These are phyloP conservation scores for Saccharomyces mikatae DNA, from an alignment of 805 yeast species.

Conservation along the genomic window DNA sequence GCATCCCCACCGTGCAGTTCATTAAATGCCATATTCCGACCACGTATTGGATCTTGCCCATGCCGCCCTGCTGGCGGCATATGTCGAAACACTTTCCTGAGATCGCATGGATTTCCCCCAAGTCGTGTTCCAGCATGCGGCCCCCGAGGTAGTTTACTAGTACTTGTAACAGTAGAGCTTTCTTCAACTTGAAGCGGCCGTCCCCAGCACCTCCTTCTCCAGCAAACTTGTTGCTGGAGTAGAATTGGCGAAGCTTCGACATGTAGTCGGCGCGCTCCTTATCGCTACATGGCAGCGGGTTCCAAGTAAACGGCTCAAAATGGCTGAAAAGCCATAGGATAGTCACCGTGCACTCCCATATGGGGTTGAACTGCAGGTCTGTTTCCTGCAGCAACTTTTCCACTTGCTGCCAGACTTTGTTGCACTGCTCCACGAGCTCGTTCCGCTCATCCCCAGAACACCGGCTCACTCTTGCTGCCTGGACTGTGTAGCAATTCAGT, in stretches of 20 bases:
- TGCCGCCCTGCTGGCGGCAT: constrained; percentile 17
- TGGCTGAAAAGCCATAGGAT: constrained; percentile 26
- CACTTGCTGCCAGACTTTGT: constrained; percentile 16
- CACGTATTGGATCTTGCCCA: constrained; percentile 18
- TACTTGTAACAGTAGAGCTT: constrained; percentile 19
- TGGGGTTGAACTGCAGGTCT: constrained; percentile 13
- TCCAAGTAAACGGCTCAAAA: constrained; percentile 26
- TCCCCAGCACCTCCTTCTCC: not conserved
- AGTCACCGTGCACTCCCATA: constrained; percentile 24
- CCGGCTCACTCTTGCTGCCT: constrained; percentile 11
- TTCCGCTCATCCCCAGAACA: constrained; percentile 7
- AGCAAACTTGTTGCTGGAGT: constrained; percentile 15
- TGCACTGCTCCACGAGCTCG: constrained; percentile 6
- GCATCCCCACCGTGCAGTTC: constrained; percentile 28
- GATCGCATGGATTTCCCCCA: constrained; percentile 18
- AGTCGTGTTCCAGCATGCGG: constrained; percentile 24
- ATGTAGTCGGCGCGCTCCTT: constrained; percentile 14
- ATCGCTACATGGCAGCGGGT: constrained; percentile 23
- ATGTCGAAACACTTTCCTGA: constrained; percentile 25
- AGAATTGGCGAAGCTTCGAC: constrained; percentile 16
- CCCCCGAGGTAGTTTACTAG: constrained; percentile 27
- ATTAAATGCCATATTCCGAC: constrained; percentile 29
- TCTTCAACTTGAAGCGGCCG: constrained; percentile 17
- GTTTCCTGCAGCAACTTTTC: constrained; percentile 6
- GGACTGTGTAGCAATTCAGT: constrained; percentile 16